A percentile compares a stretch with the other conserved stretches of the same genome.
phyloP scores from a whole-genome alignment of 257 asterid genomes.

The Catharanthus roseus region DNA sequence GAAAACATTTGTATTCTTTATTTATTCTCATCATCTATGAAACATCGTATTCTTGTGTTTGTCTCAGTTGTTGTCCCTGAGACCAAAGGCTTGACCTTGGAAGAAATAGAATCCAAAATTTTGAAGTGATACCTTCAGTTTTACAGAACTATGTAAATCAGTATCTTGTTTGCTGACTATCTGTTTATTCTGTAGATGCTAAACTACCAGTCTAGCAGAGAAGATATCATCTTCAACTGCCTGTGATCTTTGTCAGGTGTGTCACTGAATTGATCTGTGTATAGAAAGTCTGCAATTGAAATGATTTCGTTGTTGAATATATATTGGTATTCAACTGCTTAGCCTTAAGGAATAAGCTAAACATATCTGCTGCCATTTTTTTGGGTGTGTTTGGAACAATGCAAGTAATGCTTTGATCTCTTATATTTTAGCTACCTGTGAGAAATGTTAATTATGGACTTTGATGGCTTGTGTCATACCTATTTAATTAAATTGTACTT shows the following conservation, averaged over 20 bases:
- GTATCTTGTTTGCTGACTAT: not conserved
- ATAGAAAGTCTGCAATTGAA: not conserved
- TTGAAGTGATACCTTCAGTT: conserved; percentile 44
- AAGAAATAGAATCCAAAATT: conserved; percentile 85
- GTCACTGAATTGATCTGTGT: not conserved
- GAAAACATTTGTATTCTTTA: not conserved
- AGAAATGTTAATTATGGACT: too few species aligned
- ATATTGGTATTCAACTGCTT: not conserved
- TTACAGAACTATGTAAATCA: not conserved
- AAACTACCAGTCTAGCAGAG: not conserved
- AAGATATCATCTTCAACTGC: not conserved
- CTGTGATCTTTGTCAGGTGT: not conserved
- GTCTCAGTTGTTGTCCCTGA: conserved; percentile 69
- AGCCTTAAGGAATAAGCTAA: not conserved
- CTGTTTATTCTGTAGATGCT: not conserved
- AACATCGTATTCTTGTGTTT: conserved; percentile 55
- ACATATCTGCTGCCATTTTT: not conserved
- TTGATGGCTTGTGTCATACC: too few species aligned
- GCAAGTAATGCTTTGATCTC: too few species aligned
- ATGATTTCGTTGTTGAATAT: not conserved
- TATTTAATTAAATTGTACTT: too few species aligned
- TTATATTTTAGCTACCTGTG: too few species aligned
- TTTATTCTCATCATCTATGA: not conserved
- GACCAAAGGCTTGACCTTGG: conserved; percentile 98
- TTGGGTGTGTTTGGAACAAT: not conserved